Percentiles rank a stretch among this genome's conserved stretches.
Conservation (phyloP, 2,329 filamentous ascomycete genomes). For the Pseudomassariella vexata region DNA sequence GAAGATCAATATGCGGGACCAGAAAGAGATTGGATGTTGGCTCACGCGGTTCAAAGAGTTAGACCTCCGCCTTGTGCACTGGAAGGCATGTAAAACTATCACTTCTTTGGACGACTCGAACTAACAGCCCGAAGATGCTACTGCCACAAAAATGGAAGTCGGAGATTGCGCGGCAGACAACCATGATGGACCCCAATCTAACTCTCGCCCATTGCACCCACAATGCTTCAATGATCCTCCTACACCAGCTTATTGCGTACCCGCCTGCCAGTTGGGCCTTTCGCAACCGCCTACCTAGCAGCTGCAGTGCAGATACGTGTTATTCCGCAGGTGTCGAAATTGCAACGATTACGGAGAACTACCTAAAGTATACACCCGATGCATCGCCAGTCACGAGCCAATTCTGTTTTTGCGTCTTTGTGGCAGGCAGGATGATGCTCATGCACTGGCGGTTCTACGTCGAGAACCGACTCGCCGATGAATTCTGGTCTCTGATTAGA, state of each 20-base stretch:
- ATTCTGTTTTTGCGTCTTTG: conserved; percentile 37
- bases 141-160: conserved; percentile 35
- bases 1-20: conserved; percentile 30
- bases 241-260: conserved; percentile 41
- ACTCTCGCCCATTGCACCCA: conserved; percentile 41
- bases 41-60: conserved; percentile 40
- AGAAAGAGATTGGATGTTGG: conserved; percentile 33
- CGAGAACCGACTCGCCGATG: conserved; percentile 1
- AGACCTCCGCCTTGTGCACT: conserved; percentile 36
- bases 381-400: conserved; percentile 24
- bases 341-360: conserved; percentile 36
- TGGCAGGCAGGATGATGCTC: conserved; percentile 34
- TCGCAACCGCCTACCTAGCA: conserved; percentile 31
- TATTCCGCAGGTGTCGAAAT: conserved; percentile 37
- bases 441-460: conserved; percentile 9
- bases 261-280: conserved; percentile 23
- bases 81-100: too few species aligned
- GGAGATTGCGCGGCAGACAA: conserved; percentile 21
- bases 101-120: conserved; percentile 3
- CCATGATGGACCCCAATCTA: conserved; percentile 40
- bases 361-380: conserved; percentile 28
- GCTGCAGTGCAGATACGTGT: conserved; percentile 41
- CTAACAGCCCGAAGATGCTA: conserved; percentile 38
- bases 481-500: conserved; percentile 19
- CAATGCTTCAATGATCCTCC: conserved; percentile 40